Evolutionary conservation across 2,329 filamentous ascomycete genomes (phyloP), one percentile per base, ranked within the genome.

Genomic region (Pseudocercospora vitis): DNA sequence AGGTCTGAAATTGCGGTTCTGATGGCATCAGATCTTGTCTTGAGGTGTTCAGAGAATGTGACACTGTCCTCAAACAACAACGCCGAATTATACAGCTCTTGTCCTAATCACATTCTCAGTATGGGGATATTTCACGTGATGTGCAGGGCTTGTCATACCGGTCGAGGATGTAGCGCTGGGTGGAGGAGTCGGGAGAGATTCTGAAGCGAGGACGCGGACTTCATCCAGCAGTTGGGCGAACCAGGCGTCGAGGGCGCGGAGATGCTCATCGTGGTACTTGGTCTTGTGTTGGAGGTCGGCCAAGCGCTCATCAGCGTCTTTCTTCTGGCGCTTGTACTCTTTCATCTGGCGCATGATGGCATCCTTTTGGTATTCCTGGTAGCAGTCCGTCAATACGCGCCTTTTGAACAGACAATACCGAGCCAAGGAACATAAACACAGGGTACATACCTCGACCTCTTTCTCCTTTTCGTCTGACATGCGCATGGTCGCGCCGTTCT

Each of bases 291-390:
- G 83, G 59, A 95, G 77, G 61, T 95, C 88, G 68, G 86, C 86
- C 57, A 96, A 78, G 68, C 89, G 88, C 54, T 83, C 79, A 75
- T 97, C 91, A 58, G 95, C 77, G 33, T 87, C 88, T 53, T 81
- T 80, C 70, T 91, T 91, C 70, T 95, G 90, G 64, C 94, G 86
- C 75, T 95, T 96, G 74, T 95, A 96, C 74, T 97, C 94, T 70
- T 91, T 89, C 91, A 99, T 96, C 75, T 96, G 92, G 54, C 95
- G 89, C 67, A 89, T 87, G 70, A 99, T 96, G 60, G 94, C 94
- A 77, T 96, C 94, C 76, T 97, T 99, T 75, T 92, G 88, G 68
- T 88, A 94, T 70, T 87, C 84, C 90, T 95, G 73, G 65, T 72
- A 57, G 49, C 7, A 11, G 39, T 49, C 19, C 52, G 44, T 48